Base-by-base conservation (phyloP, 2,329 filamentous ascomycete species). In the Plectosphaerella sp. region DNA sequence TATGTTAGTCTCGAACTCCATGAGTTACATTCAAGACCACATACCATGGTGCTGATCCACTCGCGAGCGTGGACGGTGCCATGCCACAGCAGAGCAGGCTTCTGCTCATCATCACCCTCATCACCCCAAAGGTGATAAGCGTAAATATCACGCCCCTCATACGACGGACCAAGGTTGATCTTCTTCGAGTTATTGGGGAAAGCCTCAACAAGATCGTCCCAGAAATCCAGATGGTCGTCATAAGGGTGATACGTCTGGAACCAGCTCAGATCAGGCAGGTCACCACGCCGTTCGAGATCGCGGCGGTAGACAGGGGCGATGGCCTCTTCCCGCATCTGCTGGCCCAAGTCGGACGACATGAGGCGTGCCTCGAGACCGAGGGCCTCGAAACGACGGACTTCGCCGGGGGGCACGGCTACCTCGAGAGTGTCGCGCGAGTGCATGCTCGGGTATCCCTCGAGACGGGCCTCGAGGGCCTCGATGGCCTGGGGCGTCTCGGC, bases 11-110 rank as follows among this genome's bases (percentile, higher is more conserved):
- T n/a, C 16, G 14, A 8, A 47, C 24, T 28, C 5, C 45, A 47
- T 14, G 8, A 22, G 15, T 11, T 24, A 4, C 14, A 4, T n/a
- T 14, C 9, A 35, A 16, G 1, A 43, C 41, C 2, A 87, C 71
- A 84, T 76, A 77, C 74, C 64, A 75, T 76, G 8, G 76, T 75
- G 12, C 75, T 75, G 54, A 80, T 78, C 78, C 78, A 80, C 63
- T 81, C 77, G 45, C 78, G 65, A 25, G 77, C 75, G 63, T 82
- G 77, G 8, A 79, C 76, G 35, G 75, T 79, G 15, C 73, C 71
- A 54, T 80, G 75, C 59, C 74, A 73, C 46, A 78, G 70, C 25
- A 78, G 64, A 11, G 72, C 75, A 8, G 74, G 73, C 61, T 76
- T 77, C 33, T 62, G 67, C 33, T 70, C 69, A 33, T 64, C 68